A percentile compares a stretch with the other conserved stretches of the same genome.
phyloP scores from a whole-genome alignment of 306 rosid species.

The Nissolia schottii region DNA sequence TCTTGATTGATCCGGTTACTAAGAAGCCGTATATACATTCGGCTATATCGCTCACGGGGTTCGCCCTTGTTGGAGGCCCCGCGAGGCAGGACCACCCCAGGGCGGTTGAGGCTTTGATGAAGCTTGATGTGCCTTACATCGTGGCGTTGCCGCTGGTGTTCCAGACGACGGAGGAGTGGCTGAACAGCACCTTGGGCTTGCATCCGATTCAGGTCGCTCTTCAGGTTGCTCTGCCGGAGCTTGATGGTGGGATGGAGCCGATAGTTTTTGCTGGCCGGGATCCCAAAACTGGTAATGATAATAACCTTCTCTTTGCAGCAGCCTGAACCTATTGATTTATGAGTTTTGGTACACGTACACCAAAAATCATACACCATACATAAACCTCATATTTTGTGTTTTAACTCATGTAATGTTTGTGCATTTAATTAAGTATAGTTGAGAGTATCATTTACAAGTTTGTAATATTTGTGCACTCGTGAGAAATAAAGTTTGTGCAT shows the following conservation, averaged over 20 bases:
- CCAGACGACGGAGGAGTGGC: slow-evolving; percentile 98
- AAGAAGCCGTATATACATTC: slow-evolving; percentile 82
- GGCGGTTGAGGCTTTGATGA: slow-evolving; percentile 83
- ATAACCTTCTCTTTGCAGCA: background rate
- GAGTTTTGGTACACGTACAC: too few relatives aligned
- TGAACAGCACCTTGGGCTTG: slow-evolving; percentile 88
- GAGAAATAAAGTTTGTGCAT: too few relatives aligned
- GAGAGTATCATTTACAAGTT: too few relatives aligned
- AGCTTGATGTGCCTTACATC: slow-evolving; percentile 88
- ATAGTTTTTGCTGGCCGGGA: slow-evolving; percentile 93
- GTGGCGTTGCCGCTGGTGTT: slow-evolving; percentile 97
- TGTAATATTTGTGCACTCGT: too few relatives aligned
- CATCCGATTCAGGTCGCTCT: slow-evolving; percentile 99
- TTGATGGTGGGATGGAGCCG: slow-evolving; percentile 99
- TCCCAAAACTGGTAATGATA: slow-evolving; percentile 73
- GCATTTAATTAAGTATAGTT: too few relatives aligned
- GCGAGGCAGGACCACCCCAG: slow-evolving; percentile 99
- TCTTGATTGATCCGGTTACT: slow-evolving; percentile 66
- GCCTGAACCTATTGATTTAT: too few relatives aligned
- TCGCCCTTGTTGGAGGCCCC: slow-evolving; percentile 98
- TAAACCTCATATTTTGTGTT: too few relatives aligned
- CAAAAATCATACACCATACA: too few relatives aligned
- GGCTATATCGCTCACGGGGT: slow-evolving; percentile 83
- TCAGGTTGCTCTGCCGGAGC: slow-evolving; percentile 98
- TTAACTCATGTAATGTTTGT: too few relatives aligned